Conservation (phyloP, 148 eudicot genomes). For the Polygonum maritimum region DNA sequence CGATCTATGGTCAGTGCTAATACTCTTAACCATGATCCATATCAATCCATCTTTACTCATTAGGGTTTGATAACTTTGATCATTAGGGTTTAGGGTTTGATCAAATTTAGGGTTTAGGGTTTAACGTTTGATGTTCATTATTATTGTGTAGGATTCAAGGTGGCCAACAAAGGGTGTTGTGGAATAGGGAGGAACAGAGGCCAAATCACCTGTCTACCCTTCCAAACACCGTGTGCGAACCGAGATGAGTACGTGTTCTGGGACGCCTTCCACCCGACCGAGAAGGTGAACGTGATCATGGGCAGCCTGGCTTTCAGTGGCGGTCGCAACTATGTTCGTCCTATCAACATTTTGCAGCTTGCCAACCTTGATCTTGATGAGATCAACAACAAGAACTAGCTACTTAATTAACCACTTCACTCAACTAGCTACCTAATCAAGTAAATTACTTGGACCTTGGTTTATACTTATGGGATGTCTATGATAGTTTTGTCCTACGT, state of each 20-base stretch:
- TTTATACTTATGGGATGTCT: neutral
- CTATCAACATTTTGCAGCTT: conserved; percentile 79
- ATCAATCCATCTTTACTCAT: neutral
- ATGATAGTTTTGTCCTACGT: neutral
- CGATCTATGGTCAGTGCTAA: conserved; percentile 36
- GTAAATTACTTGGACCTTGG: neutral
- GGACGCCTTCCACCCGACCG: conserved; percentile 95
- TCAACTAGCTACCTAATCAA: neutral
- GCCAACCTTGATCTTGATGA: conserved; percentile 34
- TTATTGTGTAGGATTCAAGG: conserved; percentile 47
- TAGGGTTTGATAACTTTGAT: neutral
- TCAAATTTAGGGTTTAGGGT: neutral
- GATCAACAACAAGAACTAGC: neutral
- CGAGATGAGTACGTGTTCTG: conserved; percentile 67
- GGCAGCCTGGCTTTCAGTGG: conserved; percentile 76
- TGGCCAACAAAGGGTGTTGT: conserved; percentile 59
- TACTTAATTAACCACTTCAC: neutral
- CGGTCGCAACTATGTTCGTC: conserved; percentile 39
- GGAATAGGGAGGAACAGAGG: conserved; percentile 87
- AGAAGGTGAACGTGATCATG: conserved; percentile 56
- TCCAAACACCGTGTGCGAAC: conserved; percentile 61
- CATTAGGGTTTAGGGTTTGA: neutral
- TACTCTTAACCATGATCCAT: neutral
- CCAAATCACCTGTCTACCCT: conserved; percentile 81
- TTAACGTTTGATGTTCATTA: neutral